phyloP scores from a whole-genome alignment of 2,329 filamentous ascomycete species.

The Erysiphe neolycopersici region DNA sequence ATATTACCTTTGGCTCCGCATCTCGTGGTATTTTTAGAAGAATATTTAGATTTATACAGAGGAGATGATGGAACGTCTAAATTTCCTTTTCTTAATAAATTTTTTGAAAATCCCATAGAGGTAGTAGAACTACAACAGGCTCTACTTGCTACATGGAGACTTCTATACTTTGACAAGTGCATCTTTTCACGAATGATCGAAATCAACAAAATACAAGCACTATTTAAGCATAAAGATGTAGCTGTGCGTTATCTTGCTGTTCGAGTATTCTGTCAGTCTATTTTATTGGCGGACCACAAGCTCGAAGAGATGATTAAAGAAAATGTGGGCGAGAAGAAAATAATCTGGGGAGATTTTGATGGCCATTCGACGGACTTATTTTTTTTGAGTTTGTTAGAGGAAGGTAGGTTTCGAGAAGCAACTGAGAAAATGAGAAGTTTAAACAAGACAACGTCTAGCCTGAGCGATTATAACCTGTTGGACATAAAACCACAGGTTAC shows the following conservation, averaged over 20 bases:
- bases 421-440: slow-evolving; percentile 1
- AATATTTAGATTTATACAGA: slow-evolving; percentile 14
- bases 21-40: slow-evolving; percentile 44
- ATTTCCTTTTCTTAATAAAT: background rate
- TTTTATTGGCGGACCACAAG: slow-evolving; percentile 56
- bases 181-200: slow-evolving; percentile 39
- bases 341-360: slow-evolving; percentile 48
- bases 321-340: slow-evolving; percentile 33
- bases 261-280: slow-evolving; percentile 51
- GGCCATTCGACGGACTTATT: slow-evolving; percentile 50
- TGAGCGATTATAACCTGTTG: slow-evolving; percentile 10
- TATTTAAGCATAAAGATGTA: slow-evolving; percentile 33
- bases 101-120: slow-evolving; percentile 12
- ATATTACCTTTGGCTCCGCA: slow-evolving; percentile 62
- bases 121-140: slow-evolving; percentile 17
- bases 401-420: slow-evolving; percentile 13
- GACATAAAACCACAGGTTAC: slow-evolving; percentile 32
- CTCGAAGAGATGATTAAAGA: slow-evolving; percentile 42
- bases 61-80: slow-evolving; percentile 11
- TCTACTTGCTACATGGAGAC: slow-evolving; percentile 48
- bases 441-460: background rate
- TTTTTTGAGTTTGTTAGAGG: slow-evolving; percentile 36
- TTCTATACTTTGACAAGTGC: slow-evolving; percentile 48
- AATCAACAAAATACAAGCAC: slow-evolving; percentile 36
- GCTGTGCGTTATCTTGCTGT: slow-evolving; percentile 57